Evolutionary conservation across 2,329 filamentous ascomycete species (phyloP), one percentile per base, ranked within the genome.

Genomic region (Aspergillus aculeatinus): DNA sequence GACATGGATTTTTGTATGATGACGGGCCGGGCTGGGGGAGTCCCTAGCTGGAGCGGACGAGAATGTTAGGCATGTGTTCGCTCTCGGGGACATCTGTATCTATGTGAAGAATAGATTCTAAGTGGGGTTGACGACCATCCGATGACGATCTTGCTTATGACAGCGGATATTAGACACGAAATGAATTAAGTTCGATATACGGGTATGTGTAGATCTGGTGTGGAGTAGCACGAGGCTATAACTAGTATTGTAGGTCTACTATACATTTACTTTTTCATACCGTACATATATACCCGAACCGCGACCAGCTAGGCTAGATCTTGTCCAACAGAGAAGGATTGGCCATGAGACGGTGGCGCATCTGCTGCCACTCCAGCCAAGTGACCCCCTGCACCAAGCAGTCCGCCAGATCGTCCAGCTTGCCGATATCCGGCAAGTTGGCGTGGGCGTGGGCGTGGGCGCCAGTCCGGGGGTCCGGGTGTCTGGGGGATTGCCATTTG

Each of bases 361-460:
- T 74, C 9, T 62, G 69, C 70, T 92, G 85, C 91, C 91, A 96
- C 61, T 87, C 82, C 42, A 91, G 74, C 87, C 89, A 94, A 2
- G 90, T 87, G 60, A 91, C 81, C 2, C 87, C 91, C 73, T 96
- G 91, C 57, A 95, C 72, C 27, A 95, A 77, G 71, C 88, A 90
- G 77, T 96, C 91, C 0, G 91, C 89, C 53, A 96, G 76, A 77
- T 96, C 91, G 74, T 96, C 91, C 56, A 94, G 74, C 74, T 95
- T 95, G n/a, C 69, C 72, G 35, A 74, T 66, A 19, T 39, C 39
- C 50, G 27, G 9, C 33, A 10, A 12, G n/a, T 31, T 29, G 19
- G 56, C 57, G 23, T 23, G 23, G 23, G 23, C 23, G 23, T 23
- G 23, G 23, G 23, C 23, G 23, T 23, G 23, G 23, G 23, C 23